Evolutionary conservation across 225 moss, liverwort and hornwort species (phyloP), one percentile per base, ranked within the genome.

Genomic region (Physcomitrellopsis africana): DNA sequence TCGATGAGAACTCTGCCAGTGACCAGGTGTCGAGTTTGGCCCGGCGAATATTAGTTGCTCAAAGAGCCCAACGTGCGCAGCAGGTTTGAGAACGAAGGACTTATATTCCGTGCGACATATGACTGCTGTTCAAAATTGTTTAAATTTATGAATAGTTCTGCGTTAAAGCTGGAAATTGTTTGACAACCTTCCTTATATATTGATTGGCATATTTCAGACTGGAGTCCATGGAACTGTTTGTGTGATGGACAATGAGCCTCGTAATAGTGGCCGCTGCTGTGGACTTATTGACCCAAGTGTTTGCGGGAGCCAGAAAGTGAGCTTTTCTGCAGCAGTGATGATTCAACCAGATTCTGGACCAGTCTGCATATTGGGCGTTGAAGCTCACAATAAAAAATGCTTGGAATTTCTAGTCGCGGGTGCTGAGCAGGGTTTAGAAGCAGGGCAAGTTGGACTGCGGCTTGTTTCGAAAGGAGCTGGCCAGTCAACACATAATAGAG

Each of bases 341-440:
- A 95, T 99, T 81, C 93, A 95, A 83, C 95, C 97, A 64, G 97
- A 99, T 81, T 99, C 97, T 10, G 97, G 97, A 77, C 97, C 95
- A 47, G 91, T 99, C 66, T 99, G 94, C 74, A 80, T 99, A 58
- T 75, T 99, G 44, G 97, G 95, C 17, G 90, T 93, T 63, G 97
- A 99, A 82, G 85, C 85, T 60, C 90, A 82, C 24, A 81, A 92
- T 78, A 87, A 90, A 51, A 89, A 93, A 49, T 99, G 97, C 87
- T 99, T 93, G 95, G 97, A 99, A 80, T 89, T 99, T 61, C 75
- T 95, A 64, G 92, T 99, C 75, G 97, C 97, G 46, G 97, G 97
- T 69, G 97, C 97, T 24, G 94, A 99, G 69, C 95, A 99, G 74
- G 97, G 97, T 48, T 80, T 99, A 60, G 97, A 99, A 78, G 97